Evolutionary conservation across 2,329 filamentous ascomycete genomes (phyloP).

Genomic region (Aspergillus tamarii): DNA sequence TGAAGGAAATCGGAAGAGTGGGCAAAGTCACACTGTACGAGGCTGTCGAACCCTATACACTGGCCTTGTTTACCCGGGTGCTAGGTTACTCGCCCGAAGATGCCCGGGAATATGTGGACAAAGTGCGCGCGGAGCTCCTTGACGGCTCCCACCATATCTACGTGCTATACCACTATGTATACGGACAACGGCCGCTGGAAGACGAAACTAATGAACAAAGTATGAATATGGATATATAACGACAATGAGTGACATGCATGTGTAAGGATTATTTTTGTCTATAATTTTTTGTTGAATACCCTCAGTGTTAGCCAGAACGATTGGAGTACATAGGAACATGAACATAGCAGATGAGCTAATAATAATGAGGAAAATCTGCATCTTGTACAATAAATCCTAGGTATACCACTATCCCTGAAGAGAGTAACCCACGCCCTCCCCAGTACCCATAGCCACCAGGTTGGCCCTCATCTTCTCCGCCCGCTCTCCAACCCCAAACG

Average conservation of each 20-base stretch:
- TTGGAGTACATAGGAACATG: background rate
- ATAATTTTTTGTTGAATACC: conserved; percentile 1
- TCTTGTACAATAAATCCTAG: background rate
- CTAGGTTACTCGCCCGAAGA: conserved; percentile 38
- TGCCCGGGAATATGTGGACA: conserved; percentile 33
- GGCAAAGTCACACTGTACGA: conserved; percentile 35
- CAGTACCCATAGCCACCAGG: conserved; percentile 49
- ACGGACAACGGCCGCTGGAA: conserved; percentile 34
- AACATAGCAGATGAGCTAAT: background rate
- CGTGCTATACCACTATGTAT: conserved; percentile 35
- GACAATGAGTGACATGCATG: conserved; percentile 15
- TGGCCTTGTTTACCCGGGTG: conserved; percentile 43
- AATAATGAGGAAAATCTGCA: background rate
- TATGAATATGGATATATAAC: conserved; percentile 5
- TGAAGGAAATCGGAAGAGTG: conserved; percentile 41
- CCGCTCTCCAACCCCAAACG: conserved; percentile 41
- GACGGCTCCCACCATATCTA: conserved; percentile 32
- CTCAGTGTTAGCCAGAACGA: background rate
- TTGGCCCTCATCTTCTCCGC: conserved; percentile 50
- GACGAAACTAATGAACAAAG: conserved; percentile 6
- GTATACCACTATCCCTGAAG: conserved; percentile 38
- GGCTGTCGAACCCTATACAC: conserved; percentile 41
- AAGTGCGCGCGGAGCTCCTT: conserved; percentile 32
- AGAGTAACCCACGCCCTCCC: conserved; percentile 49
- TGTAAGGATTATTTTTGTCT: conserved; percentile 7